Percentiles rank a stretch among this genome's conserved stretches.
phyloP scores from a whole-genome alignment of 306 rosid species.

The Comarum palustre region DNA sequence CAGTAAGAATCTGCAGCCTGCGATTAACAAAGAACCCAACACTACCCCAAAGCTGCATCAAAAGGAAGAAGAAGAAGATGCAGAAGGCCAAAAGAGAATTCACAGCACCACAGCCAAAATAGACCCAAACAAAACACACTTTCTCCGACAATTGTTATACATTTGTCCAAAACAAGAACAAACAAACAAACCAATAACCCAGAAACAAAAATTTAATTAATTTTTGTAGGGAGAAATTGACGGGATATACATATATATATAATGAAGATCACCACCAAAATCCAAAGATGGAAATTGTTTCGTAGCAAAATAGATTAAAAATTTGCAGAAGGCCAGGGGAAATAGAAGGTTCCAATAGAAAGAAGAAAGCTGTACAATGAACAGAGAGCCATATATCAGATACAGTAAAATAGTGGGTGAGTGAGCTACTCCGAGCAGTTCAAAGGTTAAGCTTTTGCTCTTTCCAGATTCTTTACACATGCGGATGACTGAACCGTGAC shows the following conservation, averaged over 20 bases:
- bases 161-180: slow-evolving; percentile 18
- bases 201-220: background rate
- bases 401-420: no score
- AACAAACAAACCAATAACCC: background rate
- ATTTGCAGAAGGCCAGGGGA: slow-evolving; percentile 4
- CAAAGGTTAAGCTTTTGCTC: no score
- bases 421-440: no score
- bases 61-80: background rate
- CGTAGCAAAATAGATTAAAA: background rate
- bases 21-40: background rate
- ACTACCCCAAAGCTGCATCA: background rate
- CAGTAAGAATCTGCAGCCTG: slow-evolving; percentile 6
- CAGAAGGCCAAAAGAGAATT: background rate
- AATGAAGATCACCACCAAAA: background rate
- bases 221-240: slow-evolving; percentile 1
- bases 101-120: slow-evolving; percentile 30
- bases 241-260: background rate
- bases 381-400: background rate
- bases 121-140: slow-evolving; percentile 51
- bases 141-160: background rate
- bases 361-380: slow-evolving; percentile 22
- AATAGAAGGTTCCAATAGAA: slow-evolving; percentile 12
- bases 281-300: slow-evolving; percentile 7
- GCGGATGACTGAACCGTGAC: no score
- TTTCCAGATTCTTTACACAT: no score